Conservation (phyloP, 1,284 basidiomycete species). For the Leccinum fallax region DNA sequence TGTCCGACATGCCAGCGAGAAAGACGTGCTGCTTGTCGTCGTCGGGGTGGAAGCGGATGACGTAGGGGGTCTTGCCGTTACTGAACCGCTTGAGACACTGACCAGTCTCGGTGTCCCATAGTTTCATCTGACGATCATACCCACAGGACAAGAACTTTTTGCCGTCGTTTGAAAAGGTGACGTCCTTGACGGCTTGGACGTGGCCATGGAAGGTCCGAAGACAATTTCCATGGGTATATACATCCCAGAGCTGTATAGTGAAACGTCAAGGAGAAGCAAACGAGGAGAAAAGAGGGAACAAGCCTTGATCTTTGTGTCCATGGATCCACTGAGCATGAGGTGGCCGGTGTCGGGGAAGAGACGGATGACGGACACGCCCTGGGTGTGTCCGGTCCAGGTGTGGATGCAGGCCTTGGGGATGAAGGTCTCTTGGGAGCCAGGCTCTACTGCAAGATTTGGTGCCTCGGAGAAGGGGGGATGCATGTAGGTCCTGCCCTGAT, state of each 20-base stretch:
- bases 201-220: conserved; percentile 98
- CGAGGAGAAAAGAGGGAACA: conserved; percentile 21
- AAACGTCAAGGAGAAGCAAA: conserved; percentile 25
- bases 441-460: conserved; percentile 77
- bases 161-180: conserved; percentile 94
- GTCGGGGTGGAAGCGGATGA: conserved; percentile 94
- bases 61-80: conserved; percentile 96
- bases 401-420: conserved; percentile 96
- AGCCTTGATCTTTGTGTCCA: conserved; percentile 99
- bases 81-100: conserved; percentile 95
- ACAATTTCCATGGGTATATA: conserved; percentile 96
- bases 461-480: conserved; percentile 84
- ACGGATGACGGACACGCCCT: conserved; percentile 90
- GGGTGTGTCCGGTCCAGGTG: conserved; percentile 98
- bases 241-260: conserved; percentile 87
- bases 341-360: conserved; percentile 94
- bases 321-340: conserved; percentile 89
- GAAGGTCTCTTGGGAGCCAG: conserved; percentile 88
- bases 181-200: conserved; percentile 94
- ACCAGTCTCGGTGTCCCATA: conserved; percentile 99
- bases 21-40: conserved; percentile 96
- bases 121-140: conserved; percentile 96
- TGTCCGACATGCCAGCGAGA: conserved; percentile 98
- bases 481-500: conserved; percentile 99
- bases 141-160: conserved; percentile 88